Base-by-base conservation (phyloP, 208 protist species). In the Phytomonas sp. region DNA sequence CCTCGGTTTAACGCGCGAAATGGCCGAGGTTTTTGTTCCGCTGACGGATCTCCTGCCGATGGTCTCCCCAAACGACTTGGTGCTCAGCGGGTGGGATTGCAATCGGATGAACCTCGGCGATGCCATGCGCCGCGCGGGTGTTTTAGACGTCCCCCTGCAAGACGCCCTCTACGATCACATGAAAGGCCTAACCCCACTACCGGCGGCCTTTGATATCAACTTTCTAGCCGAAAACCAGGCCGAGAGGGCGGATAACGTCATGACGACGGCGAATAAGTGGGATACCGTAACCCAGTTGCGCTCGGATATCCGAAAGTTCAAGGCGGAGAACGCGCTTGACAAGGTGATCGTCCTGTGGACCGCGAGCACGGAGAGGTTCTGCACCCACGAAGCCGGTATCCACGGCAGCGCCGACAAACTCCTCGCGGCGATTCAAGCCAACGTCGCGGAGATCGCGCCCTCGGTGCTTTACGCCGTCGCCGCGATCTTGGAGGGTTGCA, bases 11-110 rank as follows among this genome's bases (percentile, higher is more conserved):
- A 91, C 93, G 62, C 79, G 72, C n/a, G 78, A 97, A 31, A 90
- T 97, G 71, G 60, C 93, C 11, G 95, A 99, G 61, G 83, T 97
- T 2, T 94, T 93, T 74, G 80, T 99, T 30, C 97, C 98, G 46
- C 89, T 99, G 26, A 95, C 91, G 40, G 77, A 80, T 36, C 9
- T 99, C 7, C 77, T 99, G 11, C 98, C 98, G 65, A 99, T 99
- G 97, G 84, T 99, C 33, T 66, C 97, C 46, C 98, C 98, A 60
- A 98, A 98, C 75, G 95, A 99, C 69, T 66, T 99, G 13, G 97
- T 98, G 30, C 77, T 99, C 71, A 90, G 91, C 67, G 98, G 98
- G 40, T 99, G 98, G 98, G 98, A 99, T 87, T 99, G 99, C 76
- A 97, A 75, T 76, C 75, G 68, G 33, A 73, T 88, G 62, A 92